These are phyloP conservation scores for Metschnikowia arizonensis DNA, from an alignment of 805 yeast species.

Conservation along the genomic window DNA sequence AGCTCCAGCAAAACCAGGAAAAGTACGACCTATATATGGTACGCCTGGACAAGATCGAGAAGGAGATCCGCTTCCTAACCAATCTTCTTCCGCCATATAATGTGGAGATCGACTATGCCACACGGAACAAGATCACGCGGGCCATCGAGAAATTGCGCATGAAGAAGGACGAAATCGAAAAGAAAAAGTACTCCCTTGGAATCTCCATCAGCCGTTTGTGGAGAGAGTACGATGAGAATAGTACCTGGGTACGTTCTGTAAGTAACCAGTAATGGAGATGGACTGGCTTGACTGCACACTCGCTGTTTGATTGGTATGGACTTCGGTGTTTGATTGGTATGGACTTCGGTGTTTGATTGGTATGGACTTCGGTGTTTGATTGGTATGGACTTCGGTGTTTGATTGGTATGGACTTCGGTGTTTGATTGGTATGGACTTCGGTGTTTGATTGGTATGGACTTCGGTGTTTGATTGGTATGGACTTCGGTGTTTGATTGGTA, in stretches of 20 bases:
- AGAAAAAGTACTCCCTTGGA: constrained; percentile 40
- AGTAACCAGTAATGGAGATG: constrained; percentile 20
- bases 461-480: too few relatives aligned
- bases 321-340: too few relatives aligned
- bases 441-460: too few relatives aligned
- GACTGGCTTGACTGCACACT: too few relatives aligned
- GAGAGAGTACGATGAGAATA: constrained; percentile 40
- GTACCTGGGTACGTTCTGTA: constrained; percentile 38
- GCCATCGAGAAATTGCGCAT: constrained; percentile 38
- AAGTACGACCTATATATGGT: constrained; percentile 33
- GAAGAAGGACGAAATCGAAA: constrained; percentile 40
- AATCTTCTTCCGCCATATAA: constrained; percentile 42
- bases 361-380: too few relatives aligned
- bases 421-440: too few relatives aligned
- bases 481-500: too few relatives aligned
- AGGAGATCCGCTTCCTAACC: constrained; percentile 36
- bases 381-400: too few relatives aligned
- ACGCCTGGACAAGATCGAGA: constrained; percentile 35
- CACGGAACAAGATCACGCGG: constrained; percentile 36
- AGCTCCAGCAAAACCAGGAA: constrained; percentile 22
- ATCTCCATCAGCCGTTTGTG: constrained; percentile 41
- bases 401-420: too few relatives aligned
- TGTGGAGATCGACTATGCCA: constrained; percentile 40
- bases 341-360: too few relatives aligned
- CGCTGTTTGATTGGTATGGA: too few relatives aligned